Conservation (phyloP, 495 filamentous ascomycete species). For the Sordaria brevicollis region DNA sequence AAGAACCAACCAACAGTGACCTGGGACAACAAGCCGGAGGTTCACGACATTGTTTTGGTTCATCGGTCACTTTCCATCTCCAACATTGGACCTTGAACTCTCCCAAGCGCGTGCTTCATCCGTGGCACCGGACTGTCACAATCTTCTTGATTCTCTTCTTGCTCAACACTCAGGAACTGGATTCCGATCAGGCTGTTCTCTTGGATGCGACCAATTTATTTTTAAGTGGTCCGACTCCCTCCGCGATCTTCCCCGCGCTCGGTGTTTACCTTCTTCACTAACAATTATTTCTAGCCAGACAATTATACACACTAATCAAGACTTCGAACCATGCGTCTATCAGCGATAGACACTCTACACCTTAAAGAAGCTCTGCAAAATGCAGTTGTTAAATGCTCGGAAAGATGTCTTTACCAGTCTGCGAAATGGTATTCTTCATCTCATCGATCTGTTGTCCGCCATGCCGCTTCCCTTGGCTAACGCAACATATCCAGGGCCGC, state of each 20-base stretch:
- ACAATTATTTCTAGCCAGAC: not conserved
- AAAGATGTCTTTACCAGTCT: conserved; percentile 90
- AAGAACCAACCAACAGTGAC: not conserved
- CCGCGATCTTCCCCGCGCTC: not conserved
- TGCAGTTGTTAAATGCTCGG: conserved; percentile 81
- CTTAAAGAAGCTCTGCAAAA: conserved; percentile 60
- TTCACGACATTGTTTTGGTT: not conserved
- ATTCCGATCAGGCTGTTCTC: not conserved
- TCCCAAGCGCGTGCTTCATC: not conserved
- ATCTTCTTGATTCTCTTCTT: not conserved
- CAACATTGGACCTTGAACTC: not conserved
- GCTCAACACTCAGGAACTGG: not conserved
- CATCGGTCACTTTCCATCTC: not conserved
- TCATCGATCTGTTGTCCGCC: not conserved
- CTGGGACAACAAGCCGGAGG: not conserved
- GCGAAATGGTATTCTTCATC: conserved; percentile 71
- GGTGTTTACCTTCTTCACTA: not conserved
- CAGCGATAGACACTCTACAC: conserved; percentile 35
- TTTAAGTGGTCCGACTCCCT: not conserved
- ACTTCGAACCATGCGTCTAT: conserved; percentile 25
- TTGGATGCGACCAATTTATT: not conserved
- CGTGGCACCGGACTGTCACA: not conserved
- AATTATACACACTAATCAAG: not conserved
- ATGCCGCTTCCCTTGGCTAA: not conserved
- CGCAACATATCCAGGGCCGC: conserved; percentile 58